phyloP scores from a whole-genome alignment of 129 eudicot genomes.

The Cynara cardunculus region DNA sequence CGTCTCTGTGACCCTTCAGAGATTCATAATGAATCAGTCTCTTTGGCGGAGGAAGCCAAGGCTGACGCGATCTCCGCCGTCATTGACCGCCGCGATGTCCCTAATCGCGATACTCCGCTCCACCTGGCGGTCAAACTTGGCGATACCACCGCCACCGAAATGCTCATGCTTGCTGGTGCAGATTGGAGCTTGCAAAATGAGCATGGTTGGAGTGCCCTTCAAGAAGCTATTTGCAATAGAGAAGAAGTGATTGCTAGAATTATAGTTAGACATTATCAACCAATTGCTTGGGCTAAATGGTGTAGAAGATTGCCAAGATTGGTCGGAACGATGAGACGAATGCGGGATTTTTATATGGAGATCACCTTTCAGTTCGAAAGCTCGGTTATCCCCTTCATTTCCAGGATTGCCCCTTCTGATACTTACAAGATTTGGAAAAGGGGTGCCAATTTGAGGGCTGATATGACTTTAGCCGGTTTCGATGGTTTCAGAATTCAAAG shows the following conservation, averaged over 20 bases:
- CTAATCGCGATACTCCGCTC: slow-evolving; percentile 69
- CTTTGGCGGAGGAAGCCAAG: slow-evolving; percentile 66
- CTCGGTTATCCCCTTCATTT: slow-evolving; percentile 85
- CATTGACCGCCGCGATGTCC: slow-evolving; percentile 78
- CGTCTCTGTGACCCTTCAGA: slow-evolving; percentile 61
- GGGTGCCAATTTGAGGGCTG: slow-evolving; percentile 83
- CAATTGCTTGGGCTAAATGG: slow-evolving; percentile 92
- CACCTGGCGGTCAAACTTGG: slow-evolving; percentile 77
- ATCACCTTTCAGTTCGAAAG: slow-evolving; percentile 87
- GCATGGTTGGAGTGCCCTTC: slow-evolving; percentile 88
- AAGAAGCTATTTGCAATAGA: slow-evolving; percentile 77
- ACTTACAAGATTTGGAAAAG: slow-evolving; percentile 89
- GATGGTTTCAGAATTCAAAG: slow-evolving; percentile 84
- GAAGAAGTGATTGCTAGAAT: slow-evolving; percentile 67
- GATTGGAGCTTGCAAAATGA: slow-evolving; percentile 94
- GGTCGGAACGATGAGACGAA: slow-evolving; percentile 68
- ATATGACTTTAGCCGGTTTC: slow-evolving; percentile 92
- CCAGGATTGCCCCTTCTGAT: slow-evolving; percentile 85
- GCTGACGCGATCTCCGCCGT: slow-evolving; percentile 77
- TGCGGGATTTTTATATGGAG: slow-evolving; percentile 94
- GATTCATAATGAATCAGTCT: slow-evolving; percentile 57
- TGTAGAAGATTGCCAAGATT: slow-evolving; percentile 80
- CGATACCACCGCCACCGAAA: slow-evolving; percentile 65
- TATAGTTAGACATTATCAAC: slow-evolving; percentile 83
- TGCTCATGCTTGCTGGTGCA: slow-evolving; percentile 87